Base-by-base conservation (phyloP, 2,329 filamentous ascomycete genomes). In the Phaeosphaeriaceae sp. region DNA sequence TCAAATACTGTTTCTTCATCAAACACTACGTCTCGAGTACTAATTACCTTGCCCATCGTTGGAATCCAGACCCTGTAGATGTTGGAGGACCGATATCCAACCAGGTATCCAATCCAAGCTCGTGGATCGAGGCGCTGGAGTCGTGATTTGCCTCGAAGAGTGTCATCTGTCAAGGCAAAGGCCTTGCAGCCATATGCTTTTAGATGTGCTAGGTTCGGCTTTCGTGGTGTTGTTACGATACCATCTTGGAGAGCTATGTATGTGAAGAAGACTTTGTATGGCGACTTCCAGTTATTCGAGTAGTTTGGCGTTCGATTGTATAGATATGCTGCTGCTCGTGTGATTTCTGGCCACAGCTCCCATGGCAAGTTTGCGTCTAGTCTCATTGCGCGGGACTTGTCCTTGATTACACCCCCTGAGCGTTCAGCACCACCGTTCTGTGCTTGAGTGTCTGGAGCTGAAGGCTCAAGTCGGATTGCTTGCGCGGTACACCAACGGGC, bases 101-200 rank as follows among this genome's bases (percentile, higher is more conserved):
- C 28, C 34, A 55, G 34, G 11, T 55, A 55, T 4, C 41, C 26
- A 38, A 51, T 52, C 45, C 32, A 51, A 1, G 28, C 44, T 40
- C 39, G 46, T 9, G 20, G 45, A 15, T 55, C 20, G 13, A 54
- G 50, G 11, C 38, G 4, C 26, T 50, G n/a, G 33, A 54, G 46
- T 26, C 26, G 29, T 29, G 15, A 48, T 33, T 49, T 49, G 1
- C 37, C 17, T 28, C 13, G 15, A 26, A 34, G 28, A 15, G 35
- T 50, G 29, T 54, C 21, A 32, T 41, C 29, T 36, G 23, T 52
- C n/a, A 44, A 42, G 28, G 28, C 23, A 26, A 52, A 58, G 3
- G 36, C 52, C 36, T 50, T 50, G 26, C 35, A 54, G 9, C 33
- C 48, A 51, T 50, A 54, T 42, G 16, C 40, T 41, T 42, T 51